phyloP scores from a whole-genome alignment of 2,329 filamentous ascomycete genomes.

The Curvularia sp. region DNA sequence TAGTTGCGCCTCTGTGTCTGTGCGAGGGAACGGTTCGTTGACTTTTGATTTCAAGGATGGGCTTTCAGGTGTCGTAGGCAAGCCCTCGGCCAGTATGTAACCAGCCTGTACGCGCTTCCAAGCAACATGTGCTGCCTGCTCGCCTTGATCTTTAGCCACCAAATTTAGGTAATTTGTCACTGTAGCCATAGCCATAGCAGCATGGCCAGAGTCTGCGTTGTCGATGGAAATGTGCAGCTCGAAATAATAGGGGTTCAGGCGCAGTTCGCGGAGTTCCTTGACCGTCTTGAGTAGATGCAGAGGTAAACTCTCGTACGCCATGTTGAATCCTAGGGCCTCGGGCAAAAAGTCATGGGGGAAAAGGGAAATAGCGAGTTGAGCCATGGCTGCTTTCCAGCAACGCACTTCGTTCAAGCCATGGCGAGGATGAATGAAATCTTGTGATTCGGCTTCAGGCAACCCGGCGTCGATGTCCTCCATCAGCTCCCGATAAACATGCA shows the following conservation, averaged over 20 bases:
- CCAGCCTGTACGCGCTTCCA: conserved; percentile 56
- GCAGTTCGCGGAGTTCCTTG: conserved; percentile 56
- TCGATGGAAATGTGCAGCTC: conserved; percentile 61
- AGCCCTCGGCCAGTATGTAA: conserved; percentile 49
- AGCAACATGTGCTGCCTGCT: conserved; percentile 40
- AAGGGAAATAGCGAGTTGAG: conserved; percentile 58
- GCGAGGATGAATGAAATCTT: conserved; percentile 40
- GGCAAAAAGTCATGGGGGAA: conserved; percentile 60
- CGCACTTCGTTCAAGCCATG: conserved; percentile 37
- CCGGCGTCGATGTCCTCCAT: conserved; percentile 41
- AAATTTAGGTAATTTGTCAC: conserved; percentile 50
- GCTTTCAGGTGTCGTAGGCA: conserved; percentile 32
- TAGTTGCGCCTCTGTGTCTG: conserved; percentile 21
- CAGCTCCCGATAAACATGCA: conserved; percentile 47
- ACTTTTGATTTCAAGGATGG: conserved; percentile 21
- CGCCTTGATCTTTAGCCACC: conserved; percentile 35
- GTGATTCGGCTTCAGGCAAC: conserved; percentile 44
- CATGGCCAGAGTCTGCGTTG: conserved; percentile 59
- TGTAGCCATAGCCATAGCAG: conserved; percentile 56
- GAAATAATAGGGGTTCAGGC: conserved; percentile 58
- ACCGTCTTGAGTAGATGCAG: conserved; percentile 52
- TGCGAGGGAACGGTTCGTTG: conserved; percentile 19
- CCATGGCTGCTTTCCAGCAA: conserved; percentile 56
- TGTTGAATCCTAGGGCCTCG: conserved; percentile 61
- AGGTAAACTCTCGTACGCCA: conserved; percentile 57